These are phyloP conservation scores for Vaccinium macrocarpon DNA, from an alignment of 148 eudicot species.

Conservation along the genomic window DNA sequence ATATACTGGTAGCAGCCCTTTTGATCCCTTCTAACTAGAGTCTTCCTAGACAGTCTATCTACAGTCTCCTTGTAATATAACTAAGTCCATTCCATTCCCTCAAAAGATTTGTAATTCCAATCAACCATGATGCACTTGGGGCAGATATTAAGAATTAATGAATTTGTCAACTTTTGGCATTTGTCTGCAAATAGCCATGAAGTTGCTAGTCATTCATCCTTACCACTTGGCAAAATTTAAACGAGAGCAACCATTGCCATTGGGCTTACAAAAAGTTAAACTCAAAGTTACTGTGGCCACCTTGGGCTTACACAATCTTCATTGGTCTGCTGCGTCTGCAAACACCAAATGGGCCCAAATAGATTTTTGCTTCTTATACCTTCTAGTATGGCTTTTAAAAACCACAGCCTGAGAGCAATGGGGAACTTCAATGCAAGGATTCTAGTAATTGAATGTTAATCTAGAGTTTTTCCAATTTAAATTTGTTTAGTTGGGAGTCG, in stretches of 20 bases:
- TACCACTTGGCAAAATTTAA: not conserved
- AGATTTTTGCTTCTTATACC: not conserved
- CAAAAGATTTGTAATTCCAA: not conserved
- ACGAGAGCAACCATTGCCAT: not conserved
- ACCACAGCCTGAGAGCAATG: not conserved
- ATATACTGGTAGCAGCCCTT: not conserved
- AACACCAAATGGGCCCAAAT: not conserved
- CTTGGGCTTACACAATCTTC: not conserved
- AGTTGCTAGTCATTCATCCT: not conserved
- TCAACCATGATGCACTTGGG: not conserved
- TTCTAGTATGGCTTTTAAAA: not conserved
- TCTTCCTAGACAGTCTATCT: not conserved
- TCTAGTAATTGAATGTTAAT: not conserved
- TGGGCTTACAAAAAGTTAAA: not conserved
- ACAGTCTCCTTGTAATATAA: not conserved
- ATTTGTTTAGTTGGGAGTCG: no score
- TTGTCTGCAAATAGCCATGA: not conserved
- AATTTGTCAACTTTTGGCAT: not conserved
- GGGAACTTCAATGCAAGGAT: not conserved
- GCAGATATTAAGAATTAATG: not conserved
- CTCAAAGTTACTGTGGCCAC: not conserved
- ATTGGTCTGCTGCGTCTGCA: not conserved
- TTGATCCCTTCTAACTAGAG: not conserved
- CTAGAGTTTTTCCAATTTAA: no score
- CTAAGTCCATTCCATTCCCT: not conserved